Conservation (phyloP, 805 yeast genomes). For the Cyberlindnera bimundalis region DNA sequence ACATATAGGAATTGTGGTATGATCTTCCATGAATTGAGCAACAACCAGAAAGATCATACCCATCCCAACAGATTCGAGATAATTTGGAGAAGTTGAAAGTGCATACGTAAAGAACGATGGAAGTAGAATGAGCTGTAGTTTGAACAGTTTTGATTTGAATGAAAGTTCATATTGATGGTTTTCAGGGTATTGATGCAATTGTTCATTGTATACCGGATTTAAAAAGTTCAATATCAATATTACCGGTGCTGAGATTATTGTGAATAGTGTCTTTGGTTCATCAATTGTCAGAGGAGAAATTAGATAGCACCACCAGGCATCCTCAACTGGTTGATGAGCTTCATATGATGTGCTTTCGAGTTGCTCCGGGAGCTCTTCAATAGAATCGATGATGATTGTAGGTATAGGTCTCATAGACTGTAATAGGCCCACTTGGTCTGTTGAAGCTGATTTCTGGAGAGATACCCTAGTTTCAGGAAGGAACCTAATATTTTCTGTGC, state of each 20-base stretch:
- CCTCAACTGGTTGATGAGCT: neutral
- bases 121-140: slow-evolving; percentile 29
- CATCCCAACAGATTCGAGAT: neutral
- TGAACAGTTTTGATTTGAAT: slow-evolving; percentile 23
- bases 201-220: slow-evolving; percentile 15
- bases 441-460: slow-evolving; percentile 2
- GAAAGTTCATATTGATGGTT: slow-evolving; percentile 2
- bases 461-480: neutral
- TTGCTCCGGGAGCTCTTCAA: slow-evolving; percentile 9
- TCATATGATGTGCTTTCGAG: neutral
- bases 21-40: no score
- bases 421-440: slow-evolving; percentile 4
- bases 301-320: slow-evolving; percentile 8
- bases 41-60: neutral
- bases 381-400: neutral
- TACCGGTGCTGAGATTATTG: slow-evolving; percentile 5
- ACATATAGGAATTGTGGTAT: slow-evolving; percentile 30
- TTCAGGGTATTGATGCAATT: neutral
- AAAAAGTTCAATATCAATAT: slow-evolving; percentile 12
- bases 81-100: neutral
- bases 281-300: slow-evolving; percentile 8
- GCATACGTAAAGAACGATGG: slow-evolving; percentile 6
- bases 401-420: neutral
- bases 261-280: slow-evolving; percentile 4
- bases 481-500: slow-evolving; percentile 3